These are phyloP conservation scores for Tylopilus sp. DNA, from an alignment of 768 basidiomycete genomes.

Conservation along the genomic window DNA sequence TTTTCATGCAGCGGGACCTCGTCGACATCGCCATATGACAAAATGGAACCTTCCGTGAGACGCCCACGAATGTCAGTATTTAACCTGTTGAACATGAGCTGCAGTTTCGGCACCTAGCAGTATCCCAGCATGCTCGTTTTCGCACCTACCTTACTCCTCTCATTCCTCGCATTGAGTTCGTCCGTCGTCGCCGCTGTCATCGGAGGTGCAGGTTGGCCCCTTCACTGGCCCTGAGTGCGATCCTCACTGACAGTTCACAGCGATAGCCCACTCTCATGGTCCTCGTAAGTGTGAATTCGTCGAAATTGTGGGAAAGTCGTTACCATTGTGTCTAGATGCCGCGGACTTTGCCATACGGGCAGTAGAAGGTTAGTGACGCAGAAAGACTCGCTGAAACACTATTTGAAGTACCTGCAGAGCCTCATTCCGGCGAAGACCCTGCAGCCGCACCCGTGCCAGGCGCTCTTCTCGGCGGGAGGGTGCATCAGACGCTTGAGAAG, in stretches of 20 bases:
- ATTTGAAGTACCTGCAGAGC: neutral
- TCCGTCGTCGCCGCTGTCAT: conserved; percentile 5
- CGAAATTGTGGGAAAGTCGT: neutral
- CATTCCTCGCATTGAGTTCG: conserved; percentile 9
- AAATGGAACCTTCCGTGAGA: neutral
- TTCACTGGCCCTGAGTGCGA: neutral
- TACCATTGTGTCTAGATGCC: neutral
- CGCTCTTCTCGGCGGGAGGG: conserved; percentile 2
- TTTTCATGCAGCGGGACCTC: neutral
- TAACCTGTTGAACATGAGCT: conserved; percentile 3
- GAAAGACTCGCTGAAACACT: neutral
- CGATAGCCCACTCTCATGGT: neutral
- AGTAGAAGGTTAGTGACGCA: conserved; percentile 8
- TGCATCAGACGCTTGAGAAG: conserved; percentile 10
- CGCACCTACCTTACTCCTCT: conserved; percentile 7
- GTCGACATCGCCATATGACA: neutral
- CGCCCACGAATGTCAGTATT: conserved; percentile 2
- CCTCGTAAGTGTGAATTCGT: neutral
- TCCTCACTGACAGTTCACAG: neutral
- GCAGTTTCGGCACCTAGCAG: neutral
- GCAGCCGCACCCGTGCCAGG: neutral
- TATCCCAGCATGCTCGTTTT: conserved; percentile 11
- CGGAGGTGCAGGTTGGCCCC: conserved; percentile 7
- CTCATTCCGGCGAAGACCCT: neutral
- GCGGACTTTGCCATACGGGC: neutral